Conservation (phyloP, 116 monocot species). For the Dioscorea cayenensis region DNA sequence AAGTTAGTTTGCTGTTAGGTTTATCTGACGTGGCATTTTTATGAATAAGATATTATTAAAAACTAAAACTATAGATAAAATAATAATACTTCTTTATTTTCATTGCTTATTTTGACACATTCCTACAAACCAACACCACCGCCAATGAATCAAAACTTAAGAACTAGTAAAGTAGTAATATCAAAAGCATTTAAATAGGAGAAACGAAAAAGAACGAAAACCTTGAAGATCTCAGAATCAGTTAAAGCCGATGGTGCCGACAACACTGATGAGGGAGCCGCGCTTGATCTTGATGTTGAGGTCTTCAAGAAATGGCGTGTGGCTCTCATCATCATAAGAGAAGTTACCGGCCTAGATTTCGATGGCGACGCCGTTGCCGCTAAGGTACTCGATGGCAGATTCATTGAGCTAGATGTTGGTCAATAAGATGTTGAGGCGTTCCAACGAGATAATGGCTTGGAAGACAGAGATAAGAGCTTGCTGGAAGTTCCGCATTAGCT, state of each 20-base stretch:
- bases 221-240: constrained; percentile 71
- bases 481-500: constrained; percentile 69
- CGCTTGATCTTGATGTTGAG: constrained; percentile 51
- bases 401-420: constrained; percentile 56
- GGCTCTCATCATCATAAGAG: constrained; percentile 54
- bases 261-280: constrained; percentile 70
- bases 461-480: constrained; percentile 64
- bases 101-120: constrained; percentile 31
- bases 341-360: constrained; percentile 41
- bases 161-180: not conserved
- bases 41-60: no score
- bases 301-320: constrained; percentile 15
- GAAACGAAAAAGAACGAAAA: not conserved
- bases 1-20: no score
- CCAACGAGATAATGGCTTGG: constrained; percentile 63
- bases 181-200: not conserved
- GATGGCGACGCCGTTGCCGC: constrained; percentile 15
- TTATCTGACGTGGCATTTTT: no score
- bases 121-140: constrained; percentile 41
- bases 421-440: constrained; percentile 58
- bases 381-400: constrained; percentile 32
- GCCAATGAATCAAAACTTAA: not conserved
- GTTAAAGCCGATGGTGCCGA: constrained; percentile 95
- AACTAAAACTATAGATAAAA: no score
- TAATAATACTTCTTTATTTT: no score